A percentile compares a stretch with the other conserved stretches of the same genome.
These are phyloP conservation scores for Colletotrichum tropicale DNA, from an alignment of 2,329 filamentous ascomycete species.

Conservation along the genomic window DNA sequence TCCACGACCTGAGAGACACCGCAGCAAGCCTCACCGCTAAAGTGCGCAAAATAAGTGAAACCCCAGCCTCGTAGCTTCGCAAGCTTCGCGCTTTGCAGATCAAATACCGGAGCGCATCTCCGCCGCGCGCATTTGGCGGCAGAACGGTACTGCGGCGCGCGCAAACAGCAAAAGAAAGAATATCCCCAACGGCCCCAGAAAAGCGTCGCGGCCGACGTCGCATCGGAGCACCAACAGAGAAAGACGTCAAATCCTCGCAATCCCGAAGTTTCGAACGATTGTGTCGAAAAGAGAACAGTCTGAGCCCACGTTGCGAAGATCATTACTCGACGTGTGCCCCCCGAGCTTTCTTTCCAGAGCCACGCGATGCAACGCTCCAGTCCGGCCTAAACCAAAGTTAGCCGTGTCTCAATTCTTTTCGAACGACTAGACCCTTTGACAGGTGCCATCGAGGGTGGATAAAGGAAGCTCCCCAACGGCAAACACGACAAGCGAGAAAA, in stretches of 20 bases:
- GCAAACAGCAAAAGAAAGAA: neutral
- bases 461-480: neutral
- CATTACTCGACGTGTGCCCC: neutral
- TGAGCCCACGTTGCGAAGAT: neutral
- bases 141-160: neutral
- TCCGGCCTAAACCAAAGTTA: neutral
- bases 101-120: neutral
- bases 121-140: neutral
- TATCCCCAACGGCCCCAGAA: neutral
- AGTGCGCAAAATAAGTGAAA: neutral
- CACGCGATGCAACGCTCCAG: slow-evolving; percentile 7
- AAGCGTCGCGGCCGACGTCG: neutral
- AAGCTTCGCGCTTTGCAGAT: neutral
- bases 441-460: neutral
- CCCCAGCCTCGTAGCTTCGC: neutral
- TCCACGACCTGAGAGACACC: neutral
- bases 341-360: neutral
- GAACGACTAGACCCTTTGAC: neutral
- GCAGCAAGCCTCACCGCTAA: neutral
- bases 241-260: neutral
- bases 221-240: neutral
- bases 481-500: neutral
- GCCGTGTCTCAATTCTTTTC: neutral
- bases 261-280: neutral
- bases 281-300: neutral